Conservation (phyloP, 257 asterid genomes). For the Solanum chaucha region DNA sequence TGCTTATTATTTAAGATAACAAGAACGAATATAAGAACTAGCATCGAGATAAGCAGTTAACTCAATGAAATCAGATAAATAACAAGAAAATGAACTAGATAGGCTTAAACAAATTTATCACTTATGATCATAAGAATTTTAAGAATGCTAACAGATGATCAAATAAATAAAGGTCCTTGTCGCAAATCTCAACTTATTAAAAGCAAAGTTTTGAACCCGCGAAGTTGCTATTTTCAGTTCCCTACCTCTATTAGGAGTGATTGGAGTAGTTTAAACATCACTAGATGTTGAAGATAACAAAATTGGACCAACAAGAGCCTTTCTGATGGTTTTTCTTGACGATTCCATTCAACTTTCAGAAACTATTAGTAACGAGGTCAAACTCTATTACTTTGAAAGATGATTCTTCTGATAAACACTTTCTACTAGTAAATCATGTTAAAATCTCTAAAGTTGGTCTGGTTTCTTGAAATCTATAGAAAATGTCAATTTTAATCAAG, state of each 20-base stretch:
- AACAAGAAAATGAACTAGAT: too few relatives aligned
- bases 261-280: constrained; percentile 22
- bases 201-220: constrained; percentile 59
- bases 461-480: not conserved
- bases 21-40: too few relatives aligned
- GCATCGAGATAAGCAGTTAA: too few relatives aligned
- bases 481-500: not conserved
- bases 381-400: not conserved
- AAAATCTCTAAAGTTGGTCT: not conserved
- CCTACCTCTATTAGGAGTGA: constrained; percentile 48
- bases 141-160: too few relatives aligned
- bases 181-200: constrained; percentile 52
- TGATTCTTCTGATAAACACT: too few relatives aligned
- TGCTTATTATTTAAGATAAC: too few relatives aligned
- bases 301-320: constrained; percentile 33
- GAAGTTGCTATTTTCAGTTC: constrained; percentile 62
- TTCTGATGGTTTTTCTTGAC: constrained; percentile 40
- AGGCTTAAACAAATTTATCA: too few relatives aligned
- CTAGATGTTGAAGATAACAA: not conserved
- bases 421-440: not conserved
- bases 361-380: not conserved
- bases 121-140: too few relatives aligned
- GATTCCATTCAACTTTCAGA: constrained; percentile 24
- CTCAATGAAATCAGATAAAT: too few relatives aligned
- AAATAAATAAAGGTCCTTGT: constrained; percentile 39